A percentile compares a stretch with the other conserved stretches of the same genome.
phyloP scores from a whole-genome alignment of 1,284 basidiomycete species.

The Trametes hirsuta region DNA sequence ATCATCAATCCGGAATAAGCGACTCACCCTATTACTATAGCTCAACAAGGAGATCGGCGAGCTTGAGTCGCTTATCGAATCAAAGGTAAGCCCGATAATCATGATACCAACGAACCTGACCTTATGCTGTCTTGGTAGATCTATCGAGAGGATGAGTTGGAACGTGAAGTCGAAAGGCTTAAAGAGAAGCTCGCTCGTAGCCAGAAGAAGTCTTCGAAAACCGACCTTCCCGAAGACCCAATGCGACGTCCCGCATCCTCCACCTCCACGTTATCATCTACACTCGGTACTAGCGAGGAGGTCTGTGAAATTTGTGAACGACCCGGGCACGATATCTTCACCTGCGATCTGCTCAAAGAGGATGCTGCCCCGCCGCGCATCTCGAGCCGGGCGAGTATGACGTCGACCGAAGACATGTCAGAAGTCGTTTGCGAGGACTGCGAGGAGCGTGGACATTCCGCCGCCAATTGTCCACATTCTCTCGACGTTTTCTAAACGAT shows the following conservation, averaged over 20 bases:
- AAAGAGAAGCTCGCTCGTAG: constrained; percentile 66
- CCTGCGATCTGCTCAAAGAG: constrained; percentile 65
- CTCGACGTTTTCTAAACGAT: constrained; percentile 70
- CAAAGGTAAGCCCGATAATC: constrained; percentile 60
- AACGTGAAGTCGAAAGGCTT: constrained; percentile 78
- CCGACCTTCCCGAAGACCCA: constrained; percentile 41
- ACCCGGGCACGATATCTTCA: constrained; percentile 82
- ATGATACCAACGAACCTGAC: neutral
- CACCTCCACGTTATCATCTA: constrained; percentile 19
- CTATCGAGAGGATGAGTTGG: constrained; percentile 92
- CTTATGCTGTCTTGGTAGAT: constrained; percentile 54
- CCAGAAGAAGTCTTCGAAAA: constrained; percentile 63
- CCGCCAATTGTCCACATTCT: constrained; percentile 77
- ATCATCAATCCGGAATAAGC: neutral
- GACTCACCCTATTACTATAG: constrained; percentile 41
- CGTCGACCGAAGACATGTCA: constrained; percentile 6
- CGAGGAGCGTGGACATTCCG: constrained; percentile 70
- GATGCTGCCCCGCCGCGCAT: constrained; percentile 31
- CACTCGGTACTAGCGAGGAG: constrained; percentile 30
- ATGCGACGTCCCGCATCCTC: constrained; percentile 11
- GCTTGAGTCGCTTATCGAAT: constrained; percentile 86
- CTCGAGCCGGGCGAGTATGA: constrained; percentile 10
- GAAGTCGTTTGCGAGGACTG: constrained; percentile 75
- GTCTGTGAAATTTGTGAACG: constrained; percentile 86
- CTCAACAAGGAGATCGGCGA: constrained; percentile 91